Conservation (phyloP, 331 rosid genomes). For the Quercus lobata region DNA sequence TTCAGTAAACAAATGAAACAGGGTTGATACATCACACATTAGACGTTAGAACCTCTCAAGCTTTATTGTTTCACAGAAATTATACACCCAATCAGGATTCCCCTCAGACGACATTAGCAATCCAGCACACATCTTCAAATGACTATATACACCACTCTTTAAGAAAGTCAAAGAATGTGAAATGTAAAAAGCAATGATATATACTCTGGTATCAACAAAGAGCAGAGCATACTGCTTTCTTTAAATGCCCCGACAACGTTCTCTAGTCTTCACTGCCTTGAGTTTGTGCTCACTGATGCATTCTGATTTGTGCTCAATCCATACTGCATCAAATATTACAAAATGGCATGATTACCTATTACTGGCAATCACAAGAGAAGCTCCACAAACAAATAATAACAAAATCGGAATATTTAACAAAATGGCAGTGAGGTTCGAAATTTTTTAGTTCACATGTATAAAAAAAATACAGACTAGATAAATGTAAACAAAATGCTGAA, state of each 20-base stretch:
- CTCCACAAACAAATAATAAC: neutral
- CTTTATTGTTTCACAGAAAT: neutral
- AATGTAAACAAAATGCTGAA: too few species aligned
- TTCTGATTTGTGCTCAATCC: constrained; percentile 55
- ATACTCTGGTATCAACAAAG: neutral
- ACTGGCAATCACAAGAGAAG: neutral
- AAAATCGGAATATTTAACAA: neutral
- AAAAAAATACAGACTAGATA: too few species aligned
- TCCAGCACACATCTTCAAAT: neutral
- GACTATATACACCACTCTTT: neutral
- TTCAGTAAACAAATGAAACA: neutral
- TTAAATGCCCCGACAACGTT: neutral
- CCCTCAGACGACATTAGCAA: neutral
- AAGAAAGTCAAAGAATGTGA: neutral
- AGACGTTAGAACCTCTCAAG: neutral
- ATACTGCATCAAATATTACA: constrained; percentile 51
- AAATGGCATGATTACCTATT: neutral
- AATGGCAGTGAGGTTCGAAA: neutral
- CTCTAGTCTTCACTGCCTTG: constrained; percentile 24
- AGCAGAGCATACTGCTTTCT: neutral
- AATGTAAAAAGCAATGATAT: neutral
- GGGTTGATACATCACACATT: neutral
- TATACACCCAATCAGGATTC: neutral
- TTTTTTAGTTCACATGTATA: neutral
- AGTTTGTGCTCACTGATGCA: constrained; percentile 22